Evolutionary conservation across 2,329 filamentous ascomycete genomes (phyloP).

Genomic region (Sodiomyces alkalinus): DNA sequence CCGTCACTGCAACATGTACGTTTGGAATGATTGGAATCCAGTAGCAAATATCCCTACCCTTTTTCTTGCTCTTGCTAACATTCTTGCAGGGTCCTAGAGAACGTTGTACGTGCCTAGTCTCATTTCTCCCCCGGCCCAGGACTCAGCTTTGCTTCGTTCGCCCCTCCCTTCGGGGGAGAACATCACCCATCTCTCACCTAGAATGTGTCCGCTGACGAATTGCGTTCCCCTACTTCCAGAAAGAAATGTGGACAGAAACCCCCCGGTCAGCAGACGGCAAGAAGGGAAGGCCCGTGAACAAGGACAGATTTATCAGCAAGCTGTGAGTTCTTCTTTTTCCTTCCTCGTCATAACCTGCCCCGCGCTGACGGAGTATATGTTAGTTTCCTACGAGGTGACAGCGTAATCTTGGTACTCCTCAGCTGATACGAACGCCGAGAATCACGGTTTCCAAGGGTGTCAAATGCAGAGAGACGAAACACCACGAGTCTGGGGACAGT

Average conservation of each 20-base stretch:
- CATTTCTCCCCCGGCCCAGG: no score
- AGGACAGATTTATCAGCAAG: constrained; percentile 96
- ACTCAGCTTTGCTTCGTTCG: no score
- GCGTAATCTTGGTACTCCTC: constrained; percentile 72
- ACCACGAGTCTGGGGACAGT: no score
- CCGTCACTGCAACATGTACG: constrained; percentile 96
- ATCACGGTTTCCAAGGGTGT: not conserved
- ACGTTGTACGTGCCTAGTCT: constrained; percentile 10
- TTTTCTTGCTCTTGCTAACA: constrained; percentile 3
- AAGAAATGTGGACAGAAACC: constrained; percentile 98
- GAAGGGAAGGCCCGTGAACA: constrained; percentile 84
- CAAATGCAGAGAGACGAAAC: no score
- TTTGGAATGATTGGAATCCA: constrained; percentile 58
- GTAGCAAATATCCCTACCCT: not conserved
- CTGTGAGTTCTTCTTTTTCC: constrained; percentile 45
- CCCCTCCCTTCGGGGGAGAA: not conserved
- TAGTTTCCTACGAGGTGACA: constrained; percentile 77
- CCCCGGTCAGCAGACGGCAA: constrained; percentile 70
- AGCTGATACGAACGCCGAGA: constrained; percentile 31
- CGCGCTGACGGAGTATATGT: not conserved
- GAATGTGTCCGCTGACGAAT: constrained; percentile 5
- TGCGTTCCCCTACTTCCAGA: constrained; percentile 26
- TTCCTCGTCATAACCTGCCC: not conserved
- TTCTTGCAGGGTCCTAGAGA: constrained; percentile 13
- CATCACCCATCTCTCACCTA: no score